These are phyloP conservation scores for Sanghuangporus sanghuang DNA, from an alignment of 1,284 basidiomycete genomes.

Conservation along the genomic window DNA sequence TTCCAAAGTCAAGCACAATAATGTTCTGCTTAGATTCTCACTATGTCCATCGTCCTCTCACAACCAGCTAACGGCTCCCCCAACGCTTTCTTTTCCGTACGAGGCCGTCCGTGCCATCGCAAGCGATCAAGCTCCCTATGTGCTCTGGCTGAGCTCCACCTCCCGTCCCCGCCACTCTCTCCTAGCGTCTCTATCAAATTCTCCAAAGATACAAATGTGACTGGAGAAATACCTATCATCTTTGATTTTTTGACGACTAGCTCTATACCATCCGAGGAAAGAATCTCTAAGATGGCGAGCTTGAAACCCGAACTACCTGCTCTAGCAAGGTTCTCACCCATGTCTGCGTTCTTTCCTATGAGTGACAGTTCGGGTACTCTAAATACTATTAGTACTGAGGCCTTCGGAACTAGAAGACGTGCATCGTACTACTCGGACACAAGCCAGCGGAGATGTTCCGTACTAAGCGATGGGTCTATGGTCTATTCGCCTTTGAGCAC, in stretches of 20 bases:
- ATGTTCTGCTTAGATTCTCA: neutral
- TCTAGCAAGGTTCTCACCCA: slow-evolving; percentile 16
- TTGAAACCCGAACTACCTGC: slow-evolving; percentile 12
- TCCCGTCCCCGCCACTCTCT: slow-evolving; percentile 12
- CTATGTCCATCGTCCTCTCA: neutral
- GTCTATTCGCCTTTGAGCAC: neutral
- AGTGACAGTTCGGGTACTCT: slow-evolving; percentile 7
- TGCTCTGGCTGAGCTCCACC: slow-evolving; percentile 10
- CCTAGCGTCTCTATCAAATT: slow-evolving; percentile 7
- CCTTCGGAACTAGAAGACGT: slow-evolving; percentile 1
- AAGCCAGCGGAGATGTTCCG: neutral
- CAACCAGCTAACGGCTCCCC: neutral
- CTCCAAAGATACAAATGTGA: neutral
- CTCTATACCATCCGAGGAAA: slow-evolving; percentile 4
- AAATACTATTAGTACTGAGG: slow-evolving; percentile 10
- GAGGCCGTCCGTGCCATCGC: neutral
- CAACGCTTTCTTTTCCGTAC: neutral
- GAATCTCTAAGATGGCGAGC: neutral
- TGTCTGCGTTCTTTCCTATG: slow-evolving; percentile 17
- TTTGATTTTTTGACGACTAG: slow-evolving; percentile 14
- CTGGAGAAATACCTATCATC: slow-evolving; percentile 16
- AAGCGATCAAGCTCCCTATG: slow-evolving; percentile 14
- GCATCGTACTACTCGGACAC: neutral
- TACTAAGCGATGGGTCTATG: neutral
- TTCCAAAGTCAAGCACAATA: neutral